A percentile compares a stretch with the other conserved stretches of the same genome.
Evolutionary conservation across 768 basidiomycete species (phyloP).

Genomic region (Megacollybia marginata): DNA sequence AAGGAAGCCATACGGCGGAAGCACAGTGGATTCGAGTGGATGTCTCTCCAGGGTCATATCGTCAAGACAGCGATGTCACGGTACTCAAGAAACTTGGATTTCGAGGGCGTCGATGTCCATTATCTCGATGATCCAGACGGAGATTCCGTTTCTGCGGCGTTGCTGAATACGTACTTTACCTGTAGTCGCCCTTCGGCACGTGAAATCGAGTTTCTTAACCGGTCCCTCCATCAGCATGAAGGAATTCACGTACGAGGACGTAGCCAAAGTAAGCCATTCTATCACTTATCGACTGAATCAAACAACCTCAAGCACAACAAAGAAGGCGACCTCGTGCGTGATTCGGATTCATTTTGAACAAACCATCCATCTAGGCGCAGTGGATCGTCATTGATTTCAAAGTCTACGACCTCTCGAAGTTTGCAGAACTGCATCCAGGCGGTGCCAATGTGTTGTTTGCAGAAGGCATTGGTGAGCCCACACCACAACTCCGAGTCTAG

Average conservation of each 20-base stretch:
- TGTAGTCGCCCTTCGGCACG: too few relatives aligned
- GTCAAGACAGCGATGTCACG: too few relatives aligned
- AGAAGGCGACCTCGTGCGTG: constrained; percentile 68
- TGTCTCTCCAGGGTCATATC: too few relatives aligned
- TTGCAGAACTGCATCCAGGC: constrained; percentile 80
- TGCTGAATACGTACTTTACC: too few relatives aligned
- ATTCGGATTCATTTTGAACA: neutral
- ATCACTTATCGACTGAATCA: neutral
- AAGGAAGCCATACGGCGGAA: too few relatives aligned
- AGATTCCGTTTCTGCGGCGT: too few relatives aligned
- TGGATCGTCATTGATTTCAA: constrained; percentile 81
- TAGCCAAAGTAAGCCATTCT: constrained; percentile 46
- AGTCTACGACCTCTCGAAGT: constrained; percentile 76
- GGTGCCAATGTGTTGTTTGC: constrained; percentile 70
- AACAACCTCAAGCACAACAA: constrained; percentile 58
- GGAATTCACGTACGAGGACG: constrained; percentile 47
- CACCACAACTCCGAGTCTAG: neutral
- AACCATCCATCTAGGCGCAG: constrained; percentile 23
- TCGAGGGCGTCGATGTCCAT: too few relatives aligned
- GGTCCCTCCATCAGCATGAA: neutral
- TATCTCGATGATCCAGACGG: too few relatives aligned
- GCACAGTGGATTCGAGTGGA: too few relatives aligned
- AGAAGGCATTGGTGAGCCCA: constrained; percentile 50
- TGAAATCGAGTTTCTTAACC: too few relatives aligned
- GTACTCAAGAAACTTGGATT: too few relatives aligned